phyloP scores from a whole-genome alignment of 2,329 filamentous ascomycete genomes.

The Cryphonectria parasitica region DNA sequence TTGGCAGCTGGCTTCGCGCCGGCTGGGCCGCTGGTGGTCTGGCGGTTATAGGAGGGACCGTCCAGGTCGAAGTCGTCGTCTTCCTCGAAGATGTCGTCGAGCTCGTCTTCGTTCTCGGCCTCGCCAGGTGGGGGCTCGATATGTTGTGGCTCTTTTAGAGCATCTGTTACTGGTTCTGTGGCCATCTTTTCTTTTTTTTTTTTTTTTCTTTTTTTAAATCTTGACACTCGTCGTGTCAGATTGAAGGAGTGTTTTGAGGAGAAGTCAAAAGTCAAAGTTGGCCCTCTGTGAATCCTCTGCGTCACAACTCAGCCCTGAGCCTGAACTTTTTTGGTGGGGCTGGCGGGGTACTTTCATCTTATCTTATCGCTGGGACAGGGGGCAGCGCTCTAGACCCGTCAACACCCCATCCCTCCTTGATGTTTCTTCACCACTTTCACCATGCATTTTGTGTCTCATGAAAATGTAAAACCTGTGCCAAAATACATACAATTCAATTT shows the following conservation, averaged over 20 bases:
- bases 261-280: not conserved
- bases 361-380: constrained; percentile 3
- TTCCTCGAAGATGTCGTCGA: constrained; percentile 56
- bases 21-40: constrained; percentile 48
- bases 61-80: constrained; percentile 65
- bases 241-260: not conserved
- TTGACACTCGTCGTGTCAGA: not conserved
- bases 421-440: not conserved
- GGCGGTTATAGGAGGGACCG: constrained; percentile 76
- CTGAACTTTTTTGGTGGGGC: constrained; percentile 18
- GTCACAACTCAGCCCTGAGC: not conserved
- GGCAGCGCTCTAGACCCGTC: too few relatives aligned
- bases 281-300: constrained; percentile 2
- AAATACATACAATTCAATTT: not conserved
- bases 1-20: constrained; percentile 75
- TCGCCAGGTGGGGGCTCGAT: constrained; percentile 23
- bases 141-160: constrained; percentile 15
- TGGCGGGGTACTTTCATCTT: constrained; percentile 3
- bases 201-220: too few relatives aligned
- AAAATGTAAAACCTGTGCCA: not conserved
- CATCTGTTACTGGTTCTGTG: constrained; percentile 8
- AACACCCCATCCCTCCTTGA: too few relatives aligned
- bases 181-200: constrained; percentile 14
- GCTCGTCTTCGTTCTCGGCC: constrained; percentile 47
- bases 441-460: not conserved